Conservation (phyloP, 495 filamentous ascomycete species). For the Penicillium manginii region DNA sequence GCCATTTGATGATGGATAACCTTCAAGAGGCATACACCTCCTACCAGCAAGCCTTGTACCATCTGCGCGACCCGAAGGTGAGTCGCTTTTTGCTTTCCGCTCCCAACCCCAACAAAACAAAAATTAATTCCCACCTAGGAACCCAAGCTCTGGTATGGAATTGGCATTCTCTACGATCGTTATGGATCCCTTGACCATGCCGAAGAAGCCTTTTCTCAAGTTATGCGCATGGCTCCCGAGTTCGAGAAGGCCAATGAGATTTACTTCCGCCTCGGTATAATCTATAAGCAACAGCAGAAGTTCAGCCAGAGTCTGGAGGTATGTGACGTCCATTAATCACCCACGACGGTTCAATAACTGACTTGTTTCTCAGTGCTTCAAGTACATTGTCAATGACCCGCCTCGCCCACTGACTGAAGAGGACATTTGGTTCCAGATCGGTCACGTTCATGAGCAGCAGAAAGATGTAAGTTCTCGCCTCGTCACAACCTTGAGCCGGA, state of each 20-base stretch:
- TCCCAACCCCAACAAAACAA: background rate
- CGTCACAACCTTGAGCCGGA: background rate
- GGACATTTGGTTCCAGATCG: constrained; percentile 99
- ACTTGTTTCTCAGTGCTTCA: constrained; percentile 77
- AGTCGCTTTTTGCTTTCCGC: constrained; percentile 21
- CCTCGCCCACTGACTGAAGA: constrained; percentile 93
- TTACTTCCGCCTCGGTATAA: constrained; percentile 97
- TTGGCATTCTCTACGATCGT: constrained; percentile 95
- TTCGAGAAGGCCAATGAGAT: constrained; percentile 99
- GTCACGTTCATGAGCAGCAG: constrained; percentile 97
- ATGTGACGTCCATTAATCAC: constrained; percentile 26
- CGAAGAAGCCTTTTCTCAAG: constrained; percentile 97
- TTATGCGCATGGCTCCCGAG: constrained; percentile 97
- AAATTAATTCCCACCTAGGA: constrained; percentile 59
- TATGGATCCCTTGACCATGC: constrained; percentile 98
- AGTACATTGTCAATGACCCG: constrained; percentile 94
- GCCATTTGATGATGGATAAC: constrained; percentile 99
- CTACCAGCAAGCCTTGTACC: constrained; percentile 93
- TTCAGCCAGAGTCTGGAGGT: constrained; percentile 91
- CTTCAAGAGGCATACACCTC: constrained; percentile 97
- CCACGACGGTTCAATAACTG: background rate
- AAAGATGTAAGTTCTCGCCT: constrained; percentile 78
- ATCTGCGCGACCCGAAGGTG: constrained; percentile 94
- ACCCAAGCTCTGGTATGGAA: constrained; percentile 98
- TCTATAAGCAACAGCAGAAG: constrained; percentile 98